Conservation (phyloP, 192 early-diverging fungal species). For the Gonapodya prolifera region DNA sequence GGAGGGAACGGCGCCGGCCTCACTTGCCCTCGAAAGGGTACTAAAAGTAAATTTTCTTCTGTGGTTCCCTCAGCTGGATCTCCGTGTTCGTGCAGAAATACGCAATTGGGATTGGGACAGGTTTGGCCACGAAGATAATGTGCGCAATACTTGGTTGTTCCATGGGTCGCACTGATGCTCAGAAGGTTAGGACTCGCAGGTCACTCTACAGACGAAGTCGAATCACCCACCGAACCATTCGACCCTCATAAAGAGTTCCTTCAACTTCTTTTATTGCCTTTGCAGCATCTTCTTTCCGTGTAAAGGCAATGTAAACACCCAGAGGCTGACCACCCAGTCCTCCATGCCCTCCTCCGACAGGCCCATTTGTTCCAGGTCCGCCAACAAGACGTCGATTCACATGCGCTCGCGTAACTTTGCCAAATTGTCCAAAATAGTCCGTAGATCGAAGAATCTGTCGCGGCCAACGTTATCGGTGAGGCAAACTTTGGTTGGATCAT, state of each 20-base stretch:
- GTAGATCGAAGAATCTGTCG: slow-evolving; percentile 57
- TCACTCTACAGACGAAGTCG: slow-evolving; percentile 3
- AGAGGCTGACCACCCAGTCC: slow-evolving; percentile 15
- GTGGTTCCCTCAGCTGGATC: slow-evolving; percentile 86
- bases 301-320: slow-evolving; percentile 91
- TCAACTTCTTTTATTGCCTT: slow-evolving; percentile 90
- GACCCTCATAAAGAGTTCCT: slow-evolving; percentile 75
- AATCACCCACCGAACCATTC: slow-evolving; percentile 50
- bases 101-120: slow-evolving; percentile 89
- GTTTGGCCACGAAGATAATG: slow-evolving; percentile 81
- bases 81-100: slow-evolving; percentile 89
- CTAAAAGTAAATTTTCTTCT: slow-evolving; percentile 59
- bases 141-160: slow-evolving; percentile 97
- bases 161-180: slow-evolving; percentile 69
- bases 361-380: slow-evolving; percentile 35
- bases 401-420: slow-evolving; percentile 87
- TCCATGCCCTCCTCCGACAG: slow-evolving; percentile 21
- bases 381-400: slow-evolving; percentile 61
- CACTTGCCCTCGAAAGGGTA: neutral
- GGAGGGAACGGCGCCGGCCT: neutral
- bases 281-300: slow-evolving; percentile 81
- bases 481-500: neutral
- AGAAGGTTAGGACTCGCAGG: neutral
- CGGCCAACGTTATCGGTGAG: neutral
- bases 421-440: slow-evolving; percentile 98